Base-by-base conservation (phyloP, 1,284 basidiomycete genomes). In the Amylostereum chailletii region DNA sequence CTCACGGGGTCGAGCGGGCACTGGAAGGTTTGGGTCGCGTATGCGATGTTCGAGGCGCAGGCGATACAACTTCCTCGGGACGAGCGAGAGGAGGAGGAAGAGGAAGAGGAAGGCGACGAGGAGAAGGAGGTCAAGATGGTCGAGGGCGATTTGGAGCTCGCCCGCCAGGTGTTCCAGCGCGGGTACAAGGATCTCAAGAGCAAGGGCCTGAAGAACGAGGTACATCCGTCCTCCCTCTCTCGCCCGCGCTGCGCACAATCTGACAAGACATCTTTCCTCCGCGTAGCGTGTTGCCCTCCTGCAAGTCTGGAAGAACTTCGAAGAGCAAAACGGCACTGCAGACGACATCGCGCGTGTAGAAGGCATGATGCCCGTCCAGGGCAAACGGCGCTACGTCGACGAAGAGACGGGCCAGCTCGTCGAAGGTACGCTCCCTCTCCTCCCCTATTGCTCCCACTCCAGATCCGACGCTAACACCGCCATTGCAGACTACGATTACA, bases 261-360 rank as follows among this genome's bases (percentile, higher is more conserved):
- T 55, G 38, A 33, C 50, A 41, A 34, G 50, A 51, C 36, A 36
- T 44, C 31, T 44, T 4, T 27, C 19, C 33, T 30, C 33, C 6
- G 53, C 37, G 10, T 57, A 90, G 86, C 90, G 94, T 52, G 90
- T 94, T 38, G 83, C 90, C 5, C 71, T 97, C 11, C 77, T 97
- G 31, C 89, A 94, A 62, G 84, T 90, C 0, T 98, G 94, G 94
- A 95, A 94, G 68, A 72, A 81, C 3, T 94, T 94, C 62, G 94
- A 98, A 65, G 73, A 83, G 56, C 74, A 79, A 44, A 72, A 91
- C 55, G 93, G 94, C 11, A 75, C 79, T 1, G 65, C 76, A 10
- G 78, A 78, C 6, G 79, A 87, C 50, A 72, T 88, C 37, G 73
- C 76, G 11, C 86, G 84, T 65, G 92, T 97, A 10, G 78, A 94